Percentiles rank a stretch among this genome's conserved stretches.
Conservation (phyloP, 495 filamentous ascomycete species). For the Lasiosphaeris hirsuta region DNA sequence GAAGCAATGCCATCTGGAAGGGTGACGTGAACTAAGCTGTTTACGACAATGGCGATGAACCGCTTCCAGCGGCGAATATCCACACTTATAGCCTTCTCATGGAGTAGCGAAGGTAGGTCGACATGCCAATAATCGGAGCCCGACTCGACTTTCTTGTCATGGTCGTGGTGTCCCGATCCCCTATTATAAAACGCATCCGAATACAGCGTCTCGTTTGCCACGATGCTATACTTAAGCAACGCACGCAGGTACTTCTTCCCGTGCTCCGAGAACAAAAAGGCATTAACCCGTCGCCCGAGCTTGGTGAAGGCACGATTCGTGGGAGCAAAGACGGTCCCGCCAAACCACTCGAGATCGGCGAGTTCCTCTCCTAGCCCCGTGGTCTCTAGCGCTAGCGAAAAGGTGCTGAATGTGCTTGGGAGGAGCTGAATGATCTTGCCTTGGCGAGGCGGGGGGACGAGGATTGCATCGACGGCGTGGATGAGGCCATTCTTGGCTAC, state of each 20-base stretch:
- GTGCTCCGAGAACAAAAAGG: slow-evolving; percentile 70
- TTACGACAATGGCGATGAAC: slow-evolving; percentile 64
- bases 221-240: slow-evolving; percentile 74
- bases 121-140: slow-evolving; percentile 45
- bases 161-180: slow-evolving; percentile 13
- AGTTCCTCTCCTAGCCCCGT: slow-evolving; percentile 55
- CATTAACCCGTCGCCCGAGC: slow-evolving; percentile 65
- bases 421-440: slow-evolving; percentile 60
- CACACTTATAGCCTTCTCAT: slow-evolving; percentile 56
- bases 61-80: slow-evolving; percentile 63
- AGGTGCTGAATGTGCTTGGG: slow-evolving; percentile 72
- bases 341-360: slow-evolving; percentile 17
- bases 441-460: slow-evolving; percentile 67
- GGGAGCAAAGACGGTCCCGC: slow-evolving; percentile 71
- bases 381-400: slow-evolving; percentile 64
- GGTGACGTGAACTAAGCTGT: slow-evolving; percentile 58
- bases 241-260: slow-evolving; percentile 70
- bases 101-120: slow-evolving; percentile 64
- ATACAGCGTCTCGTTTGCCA: slow-evolving; percentile 72
- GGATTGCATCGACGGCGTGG: slow-evolving; percentile 67
- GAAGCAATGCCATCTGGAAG: slow-evolving; percentile 63
- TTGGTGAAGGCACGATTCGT: slow-evolving; percentile 70
- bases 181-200: slow-evolving; percentile 68
- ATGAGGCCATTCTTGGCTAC: slow-evolving; percentile 70
- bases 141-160: slow-evolving; percentile 9